Evolutionary conservation across 192 early-diverging fungal genomes (phyloP), one percentile per base, ranked within the genome.

Genomic region (Chytriomyces sp.): DNA sequence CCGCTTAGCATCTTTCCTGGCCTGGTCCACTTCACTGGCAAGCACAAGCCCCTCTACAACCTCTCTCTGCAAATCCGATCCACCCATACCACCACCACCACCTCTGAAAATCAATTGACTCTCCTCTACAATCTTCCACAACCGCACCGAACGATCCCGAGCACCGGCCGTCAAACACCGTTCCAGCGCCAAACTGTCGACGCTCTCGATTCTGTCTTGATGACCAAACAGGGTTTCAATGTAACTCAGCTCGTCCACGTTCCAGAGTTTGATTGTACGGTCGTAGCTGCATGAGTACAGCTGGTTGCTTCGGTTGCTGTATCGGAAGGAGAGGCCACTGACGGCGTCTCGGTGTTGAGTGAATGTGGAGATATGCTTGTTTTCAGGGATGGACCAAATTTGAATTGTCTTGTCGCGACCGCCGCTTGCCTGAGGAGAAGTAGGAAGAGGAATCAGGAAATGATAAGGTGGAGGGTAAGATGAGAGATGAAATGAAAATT

Each of bases 121-220:
- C 65, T 98, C 96, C 61, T 99, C 96, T 24, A 93, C 89, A 75
- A 98, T 93, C 82, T 97, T 97, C 97, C 97, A 99, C 69, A 98
- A 77, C 59, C 98, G 86, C 11, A 91, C 86, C 7, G 96, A 96
- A 59, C 91, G 90, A 82, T 99, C 98, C 45, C 98, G 89, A 9
- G 92, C 87, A 16, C 98, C 98, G 7, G 90, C 85, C 10, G 98
- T 93, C 7, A 99, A 86, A 73, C 96, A 98, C 28, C 94, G 89
- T 80, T 98, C 98, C 49, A 91, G 86, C n/a, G 87, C 84, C 81
- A 98, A 81, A 35, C 92, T 89, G 79, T 92, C 93, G 3, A 99
- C 89, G n/a, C 81, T 76, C 0, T 91, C 88, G 67, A 97, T 92
- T 45, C 84, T 81, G 82, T 99, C 98, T 82, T 98, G 98, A 80